Evolutionary conservation across 2,329 filamentous ascomycete species (phyloP).

Genomic region (Coccinonectria pachysandricola): DNA sequence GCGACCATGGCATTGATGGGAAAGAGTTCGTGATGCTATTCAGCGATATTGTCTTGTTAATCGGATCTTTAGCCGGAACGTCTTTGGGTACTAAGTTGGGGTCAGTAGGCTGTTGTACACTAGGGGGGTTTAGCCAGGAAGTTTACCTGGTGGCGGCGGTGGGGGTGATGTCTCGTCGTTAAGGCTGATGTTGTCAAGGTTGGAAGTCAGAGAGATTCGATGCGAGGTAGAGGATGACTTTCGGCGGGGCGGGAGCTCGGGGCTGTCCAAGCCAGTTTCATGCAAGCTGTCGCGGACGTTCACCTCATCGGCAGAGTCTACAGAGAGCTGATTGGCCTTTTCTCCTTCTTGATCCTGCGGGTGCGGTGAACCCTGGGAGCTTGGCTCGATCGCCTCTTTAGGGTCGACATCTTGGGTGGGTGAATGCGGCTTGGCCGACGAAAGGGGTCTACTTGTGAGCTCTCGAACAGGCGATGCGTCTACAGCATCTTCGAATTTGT

Average conservation of each 20-base stretch:
- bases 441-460: slow-evolving; percentile 39
- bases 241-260: slow-evolving; percentile 18
- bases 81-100: too few species aligned
- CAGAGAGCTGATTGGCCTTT: slow-evolving; percentile 8
- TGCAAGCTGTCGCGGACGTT: slow-evolving; percentile 9
- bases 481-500: slow-evolving; percentile 69
- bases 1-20: slow-evolving; percentile 63
- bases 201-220: slow-evolving; percentile 36
- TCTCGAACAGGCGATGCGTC: slow-evolving; percentile 56
- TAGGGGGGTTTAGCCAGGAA: not conserved
- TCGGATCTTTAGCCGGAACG: slow-evolving; percentile 26
- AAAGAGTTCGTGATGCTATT: slow-evolving; percentile 64
- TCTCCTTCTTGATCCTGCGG: slow-evolving; percentile 5
- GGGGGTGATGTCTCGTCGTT: slow-evolving; percentile 35
- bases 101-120: slow-evolving; percentile 10
- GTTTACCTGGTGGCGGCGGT: slow-evolving; percentile 24
- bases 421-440: slow-evolving; percentile 24
- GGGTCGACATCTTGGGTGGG: slow-evolving; percentile 8
- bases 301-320: slow-evolving; percentile 8
- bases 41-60: slow-evolving; percentile 49
- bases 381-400: slow-evolving; percentile 6
- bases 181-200: slow-evolving; percentile 55
- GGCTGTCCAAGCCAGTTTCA: too few species aligned
- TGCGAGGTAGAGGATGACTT: slow-evolving; percentile 31
- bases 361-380: slow-evolving; percentile 6